Evolutionary conservation across 2,329 filamentous ascomycete species (phyloP), one percentile per base, ranked within the genome.

Genomic region (Bipolaris oryzae): DNA sequence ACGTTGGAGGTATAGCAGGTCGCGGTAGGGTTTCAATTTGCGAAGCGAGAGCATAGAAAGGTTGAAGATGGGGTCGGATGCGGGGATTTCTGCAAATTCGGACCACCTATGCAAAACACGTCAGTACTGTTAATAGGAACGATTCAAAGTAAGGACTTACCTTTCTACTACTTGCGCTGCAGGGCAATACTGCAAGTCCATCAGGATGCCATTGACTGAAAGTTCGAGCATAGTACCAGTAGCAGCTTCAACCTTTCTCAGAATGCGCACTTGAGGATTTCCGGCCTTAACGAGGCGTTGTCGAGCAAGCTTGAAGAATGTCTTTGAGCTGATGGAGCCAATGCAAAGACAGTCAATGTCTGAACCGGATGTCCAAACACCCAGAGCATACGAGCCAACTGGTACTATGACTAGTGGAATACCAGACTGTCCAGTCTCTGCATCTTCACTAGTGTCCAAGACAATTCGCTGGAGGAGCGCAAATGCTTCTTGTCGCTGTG

Each of bases 341-440:
- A 90, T 84, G 62, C 83, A 88, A 5, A 90, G 79, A 63, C 86
- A 87, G 72, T 90, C 86, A 6, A 90, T 80, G 62, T 89, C 86
- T 1, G 87, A 89, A 0, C 79, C 70, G 1, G 76, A 66, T 1
- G 83, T 85, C 85, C 87, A 89, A 3, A 87, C 82, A 9, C 83
- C 84, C 3, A 90, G 75, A 3, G 83, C 85, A 64, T 87, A 89
- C 0, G 87, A 89, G 0, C 87, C 88, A n/a, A 89, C 85, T 0
- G 87, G 80, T 5, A 85, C 79, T 7, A 89, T 67, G 1, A 86
- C 75, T 35, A 88, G 75, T 1, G 80, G 69, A 38, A 72, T 67
- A 7, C 68, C 64, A 1, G 66, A 57, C 3, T 39, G 41, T 21
- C 11, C 51, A 31, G 53, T 41, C 3, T 61, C 42, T 5, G 62